Conservation (phyloP, 345 rosid genomes). For the Hibiscus tridactylites region DNA sequence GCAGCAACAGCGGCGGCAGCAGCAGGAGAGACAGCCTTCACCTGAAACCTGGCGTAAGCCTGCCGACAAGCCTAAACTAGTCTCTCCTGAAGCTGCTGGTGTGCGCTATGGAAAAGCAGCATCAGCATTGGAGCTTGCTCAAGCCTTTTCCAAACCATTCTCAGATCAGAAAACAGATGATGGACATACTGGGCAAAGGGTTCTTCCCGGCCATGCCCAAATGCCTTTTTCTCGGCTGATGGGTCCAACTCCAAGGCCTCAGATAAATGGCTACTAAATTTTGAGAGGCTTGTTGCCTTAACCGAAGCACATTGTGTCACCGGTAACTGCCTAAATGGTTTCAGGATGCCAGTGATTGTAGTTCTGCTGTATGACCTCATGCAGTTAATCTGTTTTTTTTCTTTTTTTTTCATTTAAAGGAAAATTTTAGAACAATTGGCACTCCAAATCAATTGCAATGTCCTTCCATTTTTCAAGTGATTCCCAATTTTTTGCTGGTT, state of each 20-base stretch:
- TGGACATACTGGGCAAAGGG: constrained; percentile 23
- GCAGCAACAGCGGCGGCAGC: constrained; percentile 1
- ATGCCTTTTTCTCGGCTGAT: constrained; percentile 66
- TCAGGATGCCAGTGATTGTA: not conserved
- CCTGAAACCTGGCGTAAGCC: constrained; percentile 84
- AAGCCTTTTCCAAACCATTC: constrained; percentile 55
- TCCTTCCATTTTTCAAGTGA: not conserved
- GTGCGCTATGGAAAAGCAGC: constrained; percentile 45
- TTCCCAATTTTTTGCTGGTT: not conserved
- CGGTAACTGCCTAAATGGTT: not conserved
- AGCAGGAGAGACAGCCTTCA: constrained; percentile 52
- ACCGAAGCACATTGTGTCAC: not conserved
- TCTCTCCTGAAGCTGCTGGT: constrained; percentile 41
- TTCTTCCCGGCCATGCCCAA: constrained; percentile 34
- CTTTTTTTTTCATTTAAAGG: not conserved
- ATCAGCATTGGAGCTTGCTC: constrained; percentile 71
- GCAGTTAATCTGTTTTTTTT: not conserved
- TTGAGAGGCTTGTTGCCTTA: not conserved
- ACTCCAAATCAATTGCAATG: constrained; percentile 8
- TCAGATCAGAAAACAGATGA: constrained; percentile 44
- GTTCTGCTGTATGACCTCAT: not conserved
- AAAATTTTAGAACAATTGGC: constrained; percentile 1
- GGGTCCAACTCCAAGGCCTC: constrained; percentile 39
- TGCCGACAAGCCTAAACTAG: constrained; percentile 42
- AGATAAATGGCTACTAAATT: constrained; percentile 59